Evolutionary conservation across 306 rosid species (phyloP), one percentile per base, ranked within the genome.

Genomic region (Rosa chinensis): DNA sequence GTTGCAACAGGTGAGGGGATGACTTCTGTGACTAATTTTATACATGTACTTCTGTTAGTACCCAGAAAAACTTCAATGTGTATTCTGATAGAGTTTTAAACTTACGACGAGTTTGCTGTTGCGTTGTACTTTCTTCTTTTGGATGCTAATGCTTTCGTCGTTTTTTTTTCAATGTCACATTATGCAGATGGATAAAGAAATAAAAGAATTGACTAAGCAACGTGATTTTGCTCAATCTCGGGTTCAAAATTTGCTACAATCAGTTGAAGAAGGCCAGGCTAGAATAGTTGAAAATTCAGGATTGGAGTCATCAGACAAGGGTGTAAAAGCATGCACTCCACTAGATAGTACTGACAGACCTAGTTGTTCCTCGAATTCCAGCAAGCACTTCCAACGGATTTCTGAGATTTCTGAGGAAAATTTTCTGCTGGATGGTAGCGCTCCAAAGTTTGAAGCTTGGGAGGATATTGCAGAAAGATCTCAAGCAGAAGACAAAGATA

Each of bases 211-310:
- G 85, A 90, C 87, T 35, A 72, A 75, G 78, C 96, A 95, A 58
- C 93, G 92, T n/a, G 87, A 95, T 84, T 78, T 81, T 84, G 94
- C 93, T 66, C 91, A 87, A 66, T 92, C 88, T 80, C 93, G 77
- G 55, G 80, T 87, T 72, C 86, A 89, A 81, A 90, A 77, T 80
- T 80, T 87, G 73, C 75, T 86, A 78, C 87, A 82, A 50, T 77
- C 89, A 25, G 85, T 32, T 75, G 89, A 82, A 80, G 88, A 85
- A 62, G 87, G 79, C 67, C 68, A 8, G 35, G 52, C 69, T 75
- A 86, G 74, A 78, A 61, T 43, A 58, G 83, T 79, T 69, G 85
- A 81, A 78, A 72, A 17, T 64, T 23, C 82, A 25, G 78, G 73
- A 50, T 74, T 73, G 48, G 81, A 83, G 82, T 76, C 80, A n/a